phyloP scores from a whole-genome alignment of 169 alveolate species.

The Toxoplasma gondii region DNA sequence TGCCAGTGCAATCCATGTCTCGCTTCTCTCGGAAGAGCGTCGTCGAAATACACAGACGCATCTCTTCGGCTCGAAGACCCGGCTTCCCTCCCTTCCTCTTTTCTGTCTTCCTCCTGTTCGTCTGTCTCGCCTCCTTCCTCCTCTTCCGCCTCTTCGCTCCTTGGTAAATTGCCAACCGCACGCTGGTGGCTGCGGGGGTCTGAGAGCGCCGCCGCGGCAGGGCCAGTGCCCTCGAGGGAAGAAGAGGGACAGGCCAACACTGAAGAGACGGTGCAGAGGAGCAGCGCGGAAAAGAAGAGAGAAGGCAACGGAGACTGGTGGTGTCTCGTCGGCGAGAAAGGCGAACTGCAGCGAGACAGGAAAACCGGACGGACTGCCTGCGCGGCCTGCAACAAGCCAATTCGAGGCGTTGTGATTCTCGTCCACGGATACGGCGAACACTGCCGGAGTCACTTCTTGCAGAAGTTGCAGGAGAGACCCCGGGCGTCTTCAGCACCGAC shows the following conservation, averaged over 20 bases:
- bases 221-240: no score
- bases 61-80: not conserved
- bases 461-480: not conserved
- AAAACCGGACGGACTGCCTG: not conserved
- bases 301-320: not conserved
- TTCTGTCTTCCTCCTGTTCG: not conserved
- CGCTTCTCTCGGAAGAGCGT: not conserved
- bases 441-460: conserved; percentile 61
- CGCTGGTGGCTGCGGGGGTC: no score
- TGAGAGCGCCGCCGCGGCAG: no score
- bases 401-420: conserved; percentile 57
- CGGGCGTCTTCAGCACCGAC: not conserved
- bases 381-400: not conserved
- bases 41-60: not conserved
- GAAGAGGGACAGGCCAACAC: not conserved
- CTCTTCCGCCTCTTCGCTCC: no score
- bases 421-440: conserved; percentile 66
- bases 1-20: not conserved
- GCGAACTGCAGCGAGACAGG: conserved; percentile 15
- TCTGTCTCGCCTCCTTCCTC: no score
- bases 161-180: no score
- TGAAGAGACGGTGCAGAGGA: not conserved
- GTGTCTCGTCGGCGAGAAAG: not conserved
- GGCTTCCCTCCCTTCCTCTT: not conserved
- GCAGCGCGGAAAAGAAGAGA: not conserved